Conservation (phyloP, 257 asterid species). For the Penstemon eatonii region DNA sequence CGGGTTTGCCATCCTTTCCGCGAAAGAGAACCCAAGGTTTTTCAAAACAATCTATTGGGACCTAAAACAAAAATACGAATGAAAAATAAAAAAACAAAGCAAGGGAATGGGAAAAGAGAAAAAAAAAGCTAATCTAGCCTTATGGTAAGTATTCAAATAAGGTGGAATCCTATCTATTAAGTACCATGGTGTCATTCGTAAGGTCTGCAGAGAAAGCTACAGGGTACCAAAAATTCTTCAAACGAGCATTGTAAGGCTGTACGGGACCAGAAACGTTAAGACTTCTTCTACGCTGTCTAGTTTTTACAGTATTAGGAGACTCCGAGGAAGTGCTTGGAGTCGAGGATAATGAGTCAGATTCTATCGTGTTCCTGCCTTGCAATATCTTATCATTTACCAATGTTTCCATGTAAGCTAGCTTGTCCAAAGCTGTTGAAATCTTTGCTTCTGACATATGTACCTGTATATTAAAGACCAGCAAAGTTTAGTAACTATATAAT, state of each 20-base stretch:
- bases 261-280: slow-evolving; percentile 88
- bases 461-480: slow-evolving; percentile 35
- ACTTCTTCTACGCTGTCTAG: slow-evolving; percentile 43
- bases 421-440: slow-evolving; percentile 83
- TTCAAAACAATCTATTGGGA: slow-evolving; percentile 91
- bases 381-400: slow-evolving; percentile 73
- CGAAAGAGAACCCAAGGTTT: slow-evolving; percentile 96
- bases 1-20: slow-evolving; percentile 89
- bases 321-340: slow-evolving; percentile 55
- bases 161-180: too few relatives aligned
- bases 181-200: slow-evolving; percentile 86
- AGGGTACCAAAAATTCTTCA: slow-evolving; percentile 97
- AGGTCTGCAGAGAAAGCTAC: slow-evolving; percentile 85
- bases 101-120: background rate
- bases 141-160: too few relatives aligned
- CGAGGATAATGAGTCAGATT: slow-evolving; percentile 36
- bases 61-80: slow-evolving; percentile 34
- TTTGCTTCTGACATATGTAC: slow-evolving; percentile 95
- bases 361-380: slow-evolving; percentile 55
- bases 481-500: slow-evolving; percentile 8
- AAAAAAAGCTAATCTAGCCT: background rate
- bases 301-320: slow-evolving; percentile 33
- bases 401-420: slow-evolving; percentile 89
- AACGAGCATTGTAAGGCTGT: slow-evolving; percentile 54
- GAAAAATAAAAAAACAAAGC: background rate